phyloP scores from a whole-genome alignment of 129 eudicot species.

The Artemisia tridentata region DNA sequence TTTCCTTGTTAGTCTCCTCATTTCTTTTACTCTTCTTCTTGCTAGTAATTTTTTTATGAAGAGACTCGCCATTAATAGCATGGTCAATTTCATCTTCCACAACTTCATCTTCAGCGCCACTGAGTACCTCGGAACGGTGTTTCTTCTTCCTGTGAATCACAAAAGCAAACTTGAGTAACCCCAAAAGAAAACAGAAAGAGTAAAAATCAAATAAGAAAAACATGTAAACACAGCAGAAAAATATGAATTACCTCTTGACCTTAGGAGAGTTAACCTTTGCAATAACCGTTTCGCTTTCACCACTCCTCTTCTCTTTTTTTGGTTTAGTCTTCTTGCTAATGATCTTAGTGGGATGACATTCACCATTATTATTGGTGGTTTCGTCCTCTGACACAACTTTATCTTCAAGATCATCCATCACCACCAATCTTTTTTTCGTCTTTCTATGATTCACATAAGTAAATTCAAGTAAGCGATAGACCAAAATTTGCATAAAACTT shows the following conservation, averaged over 20 bases:
- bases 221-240: not conserved
- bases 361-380: constrained; percentile 20
- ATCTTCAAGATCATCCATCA: constrained; percentile 29
- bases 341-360: constrained; percentile 26
- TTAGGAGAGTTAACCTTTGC: constrained; percentile 24
- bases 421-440: constrained; percentile 45
- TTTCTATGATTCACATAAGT: constrained; percentile 35
- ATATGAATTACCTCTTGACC: constrained; percentile 39
- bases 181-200: not conserved
- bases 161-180: not conserved
- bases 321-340: constrained; percentile 27
- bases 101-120: constrained; percentile 28
- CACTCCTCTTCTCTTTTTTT: constrained; percentile 33
- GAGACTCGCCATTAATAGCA: constrained; percentile 16
- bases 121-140: constrained; percentile 32
- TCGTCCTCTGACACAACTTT: constrained; percentile 27
- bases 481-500: constrained; percentile 1
- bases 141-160: constrained; percentile 52
- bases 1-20: constrained; percentile 24
- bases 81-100: constrained; percentile 28
- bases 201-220: not conserved
- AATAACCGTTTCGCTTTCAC: constrained; percentile 29
- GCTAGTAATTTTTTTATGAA: constrained; percentile 16
- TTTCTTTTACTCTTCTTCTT: constrained; percentile 34
- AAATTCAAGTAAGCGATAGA: constrained; percentile 18